Conservation (phyloP, 805 yeast species). For the Metschnikowia drakensbergensis region DNA sequence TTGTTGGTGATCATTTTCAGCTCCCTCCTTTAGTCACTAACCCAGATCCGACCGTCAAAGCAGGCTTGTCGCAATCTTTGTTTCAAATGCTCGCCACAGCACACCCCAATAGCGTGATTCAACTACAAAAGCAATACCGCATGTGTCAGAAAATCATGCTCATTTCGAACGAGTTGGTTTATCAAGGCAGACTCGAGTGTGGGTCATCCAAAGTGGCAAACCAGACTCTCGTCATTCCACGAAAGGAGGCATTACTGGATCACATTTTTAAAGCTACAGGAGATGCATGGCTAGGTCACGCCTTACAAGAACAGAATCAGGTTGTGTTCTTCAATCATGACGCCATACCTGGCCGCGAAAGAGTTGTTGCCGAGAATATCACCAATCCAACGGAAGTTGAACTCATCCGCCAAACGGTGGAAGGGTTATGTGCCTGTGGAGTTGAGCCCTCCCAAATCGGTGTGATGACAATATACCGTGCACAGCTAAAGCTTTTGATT, state of each 20-base stretch:
- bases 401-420: slow-evolving; percentile 59
- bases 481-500: slow-evolving; percentile 49
- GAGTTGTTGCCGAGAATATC: slow-evolving; percentile 57
- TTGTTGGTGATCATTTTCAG: slow-evolving; percentile 97
- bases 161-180: slow-evolving; percentile 74
- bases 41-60: slow-evolving; percentile 56
- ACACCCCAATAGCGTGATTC: slow-evolving; percentile 73
- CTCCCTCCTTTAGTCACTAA: slow-evolving; percentile 79
- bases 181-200: slow-evolving; percentile 71
- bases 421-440: slow-evolving; percentile 56
- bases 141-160: slow-evolving; percentile 90
- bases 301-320: slow-evolving; percentile 50
- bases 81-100: slow-evolving; percentile 69
- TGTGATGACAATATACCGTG: slow-evolving; percentile 83
- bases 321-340: slow-evolving; percentile 86
- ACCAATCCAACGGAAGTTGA: slow-evolving; percentile 73
- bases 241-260: slow-evolving; percentile 23
- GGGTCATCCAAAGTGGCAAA: slow-evolving; percentile 64
- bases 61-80: slow-evolving; percentile 68
- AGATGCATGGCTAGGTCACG: slow-evolving; percentile 51
- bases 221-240: slow-evolving; percentile 51
- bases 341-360: slow-evolving; percentile 53
- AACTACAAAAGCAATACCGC: slow-evolving; percentile 78
- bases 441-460: slow-evolving; percentile 63
- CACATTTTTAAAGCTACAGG: slow-evolving; percentile 4